Evolutionary conservation across 148 eudicot genomes (phyloP).

Genomic region (Rhododendron henanense): DNA sequence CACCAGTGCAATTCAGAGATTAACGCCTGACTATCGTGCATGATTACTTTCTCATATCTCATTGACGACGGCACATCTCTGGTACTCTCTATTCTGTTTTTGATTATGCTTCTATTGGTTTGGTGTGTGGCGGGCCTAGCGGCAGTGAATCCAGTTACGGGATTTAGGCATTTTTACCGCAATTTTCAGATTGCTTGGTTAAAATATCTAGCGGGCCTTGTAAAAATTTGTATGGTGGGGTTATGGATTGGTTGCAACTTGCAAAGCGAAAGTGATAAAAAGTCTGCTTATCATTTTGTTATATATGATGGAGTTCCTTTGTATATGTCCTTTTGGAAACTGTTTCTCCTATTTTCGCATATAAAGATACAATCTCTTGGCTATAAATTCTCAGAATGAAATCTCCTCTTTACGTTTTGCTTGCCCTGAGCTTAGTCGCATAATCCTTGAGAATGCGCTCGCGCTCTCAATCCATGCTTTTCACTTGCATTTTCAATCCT

Average conservation of each 20-base stretch:
- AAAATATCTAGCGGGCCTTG: constrained; percentile 1
- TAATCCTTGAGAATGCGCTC: background rate
- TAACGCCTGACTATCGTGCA: constrained; percentile 39
- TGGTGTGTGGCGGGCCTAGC: background rate
- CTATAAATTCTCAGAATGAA: background rate
- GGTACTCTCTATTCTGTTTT: background rate
- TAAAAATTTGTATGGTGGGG: constrained; percentile 7
- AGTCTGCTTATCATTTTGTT: background rate
- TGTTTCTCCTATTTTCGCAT: background rate
- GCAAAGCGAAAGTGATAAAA: background rate
- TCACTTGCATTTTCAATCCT: background rate
- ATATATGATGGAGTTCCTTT: background rate
- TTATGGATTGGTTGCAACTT: constrained; percentile 3
- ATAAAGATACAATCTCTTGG: background rate
- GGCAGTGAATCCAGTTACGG: background rate
- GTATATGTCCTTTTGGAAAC: background rate
- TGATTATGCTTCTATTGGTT: constrained; percentile 8
- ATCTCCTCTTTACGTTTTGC: background rate
- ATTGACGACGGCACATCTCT: background rate
- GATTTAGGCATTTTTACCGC: background rate
- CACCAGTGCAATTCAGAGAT: constrained; percentile 89
- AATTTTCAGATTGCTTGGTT: background rate
- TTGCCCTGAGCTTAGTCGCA: background rate
- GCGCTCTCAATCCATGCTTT: background rate
- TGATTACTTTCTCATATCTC: background rate